These are phyloP conservation scores for Blepharisma stoltei DNA, from an alignment of 73 alveolate species.

Conservation along the genomic window DNA sequence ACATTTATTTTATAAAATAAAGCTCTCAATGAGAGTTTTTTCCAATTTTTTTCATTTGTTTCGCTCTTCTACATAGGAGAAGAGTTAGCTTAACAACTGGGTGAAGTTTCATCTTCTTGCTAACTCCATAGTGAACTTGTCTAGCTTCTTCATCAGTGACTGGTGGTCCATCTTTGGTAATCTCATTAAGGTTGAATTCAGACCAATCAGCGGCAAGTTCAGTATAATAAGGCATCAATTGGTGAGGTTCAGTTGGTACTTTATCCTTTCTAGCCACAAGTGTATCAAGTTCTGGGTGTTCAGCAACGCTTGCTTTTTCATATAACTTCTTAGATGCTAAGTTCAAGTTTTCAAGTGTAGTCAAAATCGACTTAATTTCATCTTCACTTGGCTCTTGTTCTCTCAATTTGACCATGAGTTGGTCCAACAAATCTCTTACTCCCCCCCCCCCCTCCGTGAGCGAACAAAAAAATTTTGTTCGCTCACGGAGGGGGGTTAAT, in stretches of 20 bases:
- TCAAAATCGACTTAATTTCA: background rate
- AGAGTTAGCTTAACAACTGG: conserved; percentile 3
- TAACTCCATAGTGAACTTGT: background rate
- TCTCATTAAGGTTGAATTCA: background rate
- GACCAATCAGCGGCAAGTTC: background rate
- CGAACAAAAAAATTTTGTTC: no score
- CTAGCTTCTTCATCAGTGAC: conserved; percentile 8
- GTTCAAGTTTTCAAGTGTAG: conserved; percentile 12
- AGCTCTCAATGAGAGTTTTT: no score
- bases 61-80: no score
- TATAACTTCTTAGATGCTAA: background rate
- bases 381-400: conserved; percentile 5
- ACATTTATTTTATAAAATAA: no score
- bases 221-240: background rate
- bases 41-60: no score
- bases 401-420: background rate
- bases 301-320: background rate
- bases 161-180: background rate
- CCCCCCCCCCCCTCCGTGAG: no score
- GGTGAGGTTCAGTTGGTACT: conserved; percentile 16
- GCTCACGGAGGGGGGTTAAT: no score
- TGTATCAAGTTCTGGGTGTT: background rate
- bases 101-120: background rate
- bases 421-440: background rate
- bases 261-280: background rate